Base-by-base conservation (phyloP, 1,284 basidiomycete genomes). In the Pseudozyma sp. region DNA sequence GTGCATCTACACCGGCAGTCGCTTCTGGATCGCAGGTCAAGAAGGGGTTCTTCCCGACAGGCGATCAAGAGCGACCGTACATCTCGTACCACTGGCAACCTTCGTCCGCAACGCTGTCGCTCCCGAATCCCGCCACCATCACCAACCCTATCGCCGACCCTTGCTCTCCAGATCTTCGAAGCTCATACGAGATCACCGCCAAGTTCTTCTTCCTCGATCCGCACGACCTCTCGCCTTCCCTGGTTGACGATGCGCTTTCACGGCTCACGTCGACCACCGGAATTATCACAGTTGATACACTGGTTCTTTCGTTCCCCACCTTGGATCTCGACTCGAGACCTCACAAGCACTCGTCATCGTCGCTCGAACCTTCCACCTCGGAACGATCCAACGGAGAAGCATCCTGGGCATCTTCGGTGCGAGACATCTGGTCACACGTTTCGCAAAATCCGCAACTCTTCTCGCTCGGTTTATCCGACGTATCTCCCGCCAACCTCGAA, bases 121-220 rank as follows among this genome's bases (percentile, higher is more conserved):
- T 81, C 13, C 80, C 80, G 1, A 74, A 79, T 35, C 78, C 80
- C 5, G 54, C 59, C 3, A 75, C 68, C 9, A 77, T 79, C 59
- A 61, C 71, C 19, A 79, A 77, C 37, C 77, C 77, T 33, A 64
- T 68, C 17, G 69, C 68, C 7, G 77, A 79, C 44, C 77, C 77
- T 9, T 79, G 77, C 53, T 62, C 64, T n/a, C 68, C 70, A 3
- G 75, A 77, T 29, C 64, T 66, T 29, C 33, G 80, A 7, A 66
- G 57, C 49, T 66, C 71, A 5, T 79, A 77, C 55, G 80, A 81
- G 49, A 78, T 81, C 30, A 81, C 78, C 2, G 78, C 75, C 59
- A 81, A 81, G 55, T 75, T 81, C 60, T 81, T 80, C 72, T 78
- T 69, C 39, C 68, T 81, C 46, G 70, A 73, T 19, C 37, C 54